Percentiles rank a stretch among this genome's conserved stretches.
phyloP scores from a whole-genome alignment of 2,329 filamentous ascomycete genomes.

The Clarireedia monteithiana region DNA sequence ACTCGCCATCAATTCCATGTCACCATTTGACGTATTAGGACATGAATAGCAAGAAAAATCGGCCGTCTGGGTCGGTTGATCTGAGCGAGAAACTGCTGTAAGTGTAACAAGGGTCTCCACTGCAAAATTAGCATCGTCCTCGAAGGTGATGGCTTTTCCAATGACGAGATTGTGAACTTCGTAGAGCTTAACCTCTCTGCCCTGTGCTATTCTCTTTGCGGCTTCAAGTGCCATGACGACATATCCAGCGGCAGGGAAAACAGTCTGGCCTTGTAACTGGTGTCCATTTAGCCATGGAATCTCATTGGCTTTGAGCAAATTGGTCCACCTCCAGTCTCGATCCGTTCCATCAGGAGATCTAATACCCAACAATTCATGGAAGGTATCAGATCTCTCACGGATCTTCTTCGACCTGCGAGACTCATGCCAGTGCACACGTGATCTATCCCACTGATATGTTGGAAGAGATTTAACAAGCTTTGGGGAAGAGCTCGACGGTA shows the following conservation, averaged over 20 bases:
- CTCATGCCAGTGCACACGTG: slow-evolving; percentile 10
- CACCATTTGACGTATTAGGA: neutral
- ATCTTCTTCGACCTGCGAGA: slow-evolving; percentile 6
- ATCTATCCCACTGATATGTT: slow-evolving; percentile 14
- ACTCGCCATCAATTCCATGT: neutral
- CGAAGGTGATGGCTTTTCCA: neutral
- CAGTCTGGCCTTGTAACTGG: slow-evolving; percentile 27
- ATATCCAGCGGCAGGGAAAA: slow-evolving; percentile 42
- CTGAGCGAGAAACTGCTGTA: neutral
- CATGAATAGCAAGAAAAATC: neutral
- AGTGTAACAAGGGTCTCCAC: neutral
- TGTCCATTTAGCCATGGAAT: slow-evolving; percentile 40
- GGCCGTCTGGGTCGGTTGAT: neutral
- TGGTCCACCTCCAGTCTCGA: slow-evolving; percentile 12
- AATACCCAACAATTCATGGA: slow-evolving; percentile 15
- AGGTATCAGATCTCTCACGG: slow-evolving; percentile 1
- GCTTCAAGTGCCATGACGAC: slow-evolving; percentile 22
- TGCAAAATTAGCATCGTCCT: neutral
- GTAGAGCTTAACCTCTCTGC: neutral
- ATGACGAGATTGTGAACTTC: neutral
- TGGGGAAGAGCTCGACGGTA: neutral
- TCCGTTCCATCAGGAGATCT: slow-evolving; percentile 7
- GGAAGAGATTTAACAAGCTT: slow-evolving; percentile 3
- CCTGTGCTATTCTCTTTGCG: neutral
- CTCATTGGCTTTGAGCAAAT: slow-evolving; percentile 22